Percentiles rank a stretch among this genome's conserved stretches.
These are phyloP conservation scores for Onygenales sp. DNA, from an alignment of 2,329 filamentous ascomycete genomes.

Conservation along the genomic window DNA sequence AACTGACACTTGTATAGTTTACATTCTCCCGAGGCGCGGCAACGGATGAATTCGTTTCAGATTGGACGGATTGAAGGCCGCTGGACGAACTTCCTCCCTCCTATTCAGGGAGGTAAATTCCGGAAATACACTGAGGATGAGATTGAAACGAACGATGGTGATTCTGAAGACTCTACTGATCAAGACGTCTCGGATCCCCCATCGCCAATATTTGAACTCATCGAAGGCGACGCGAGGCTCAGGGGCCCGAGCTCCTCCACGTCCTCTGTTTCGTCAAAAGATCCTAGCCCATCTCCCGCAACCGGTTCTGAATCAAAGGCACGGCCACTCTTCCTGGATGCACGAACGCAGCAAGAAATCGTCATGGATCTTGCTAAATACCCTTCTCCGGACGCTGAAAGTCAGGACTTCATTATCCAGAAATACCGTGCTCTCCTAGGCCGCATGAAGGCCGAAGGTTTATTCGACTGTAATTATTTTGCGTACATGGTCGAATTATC, in stretches of 20 bases:
- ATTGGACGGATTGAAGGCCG: conserved; percentile 71
- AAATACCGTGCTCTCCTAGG: conserved; percentile 76
- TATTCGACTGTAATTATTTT: conserved; percentile 77
- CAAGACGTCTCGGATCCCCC: conserved; percentile 45
- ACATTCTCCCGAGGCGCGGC: conserved; percentile 68
- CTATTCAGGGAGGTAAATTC: conserved; percentile 82
- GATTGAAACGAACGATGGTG: conserved; percentile 22
- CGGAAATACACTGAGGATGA: conserved; percentile 41
- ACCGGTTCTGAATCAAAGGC: conserved; percentile 19
- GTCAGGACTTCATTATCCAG: conserved; percentile 63
- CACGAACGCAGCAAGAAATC: conserved; percentile 64
- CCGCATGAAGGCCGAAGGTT: conserved; percentile 60
- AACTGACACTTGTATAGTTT: conserved; percentile 43
- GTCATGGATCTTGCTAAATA: conserved; percentile 70
- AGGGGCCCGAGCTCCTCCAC: conserved; percentile 27
- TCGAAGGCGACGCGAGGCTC: conserved; percentile 28
- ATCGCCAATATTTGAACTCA: conserved; percentile 51
- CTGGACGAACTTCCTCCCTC: conserved; percentile 84
- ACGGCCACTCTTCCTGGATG: conserved; percentile 57
- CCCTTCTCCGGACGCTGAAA: conserved; percentile 62
- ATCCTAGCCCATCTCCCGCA: conserved; percentile 12
- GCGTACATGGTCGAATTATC: conserved; percentile 66
- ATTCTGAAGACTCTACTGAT: conserved; percentile 39
- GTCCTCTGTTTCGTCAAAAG: conserved; percentile 20
- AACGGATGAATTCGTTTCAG: conserved; percentile 70